Base-by-base conservation (phyloP, 495 filamentous ascomycete species). In the Xylaria flabelliformis region DNA sequence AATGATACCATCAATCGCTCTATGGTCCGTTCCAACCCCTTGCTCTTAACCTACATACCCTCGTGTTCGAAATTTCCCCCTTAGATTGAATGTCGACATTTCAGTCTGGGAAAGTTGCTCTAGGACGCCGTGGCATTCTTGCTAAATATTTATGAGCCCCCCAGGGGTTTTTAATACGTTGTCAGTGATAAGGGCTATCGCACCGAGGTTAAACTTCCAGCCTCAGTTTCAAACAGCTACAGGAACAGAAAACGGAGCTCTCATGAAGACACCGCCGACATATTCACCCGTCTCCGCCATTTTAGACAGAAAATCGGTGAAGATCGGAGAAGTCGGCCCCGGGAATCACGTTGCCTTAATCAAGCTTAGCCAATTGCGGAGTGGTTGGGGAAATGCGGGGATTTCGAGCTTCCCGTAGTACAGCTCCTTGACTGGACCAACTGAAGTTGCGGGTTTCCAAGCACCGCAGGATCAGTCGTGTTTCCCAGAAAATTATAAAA, bases 321-420 rank as follows among this genome's bases (percentile, higher is more conserved):
- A 10, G 15, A 6, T 59, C 55, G 32, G 58, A 61, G 17, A 61
- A 61, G 29, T 21, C 7, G 32, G n/a, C 34, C 7, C 21, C 58
- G 3, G 3, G 29, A 21, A 39, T 39, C 29, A 3, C 58, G 24
- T 13, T 59, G 9, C 17, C 55, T 59, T 36, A 36, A 17, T 36
- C 36, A 26, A 48, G 21, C 4, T 19, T 19, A 36, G 36, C 21
- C n/a, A 67, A 63, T 29, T 63, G 42, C 58, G 68, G 68, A 53
- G 67, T 61, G 68, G 39, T 70, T 70, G 68, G 68, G 68, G 56
- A 70, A 70, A 69, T 69, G 67, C 58, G 58, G 58, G 67, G 67
- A 44, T 59, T 24, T 29, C 24, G 2, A 56, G 46, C 48, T 55
- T 55, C 1, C 19, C 42, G 17, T 8, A 39, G 32, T 19, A 34